Evolutionary conservation across 106 monocot genomes (phyloP).

Genomic region (Dendrobium huoshanense): DNA sequence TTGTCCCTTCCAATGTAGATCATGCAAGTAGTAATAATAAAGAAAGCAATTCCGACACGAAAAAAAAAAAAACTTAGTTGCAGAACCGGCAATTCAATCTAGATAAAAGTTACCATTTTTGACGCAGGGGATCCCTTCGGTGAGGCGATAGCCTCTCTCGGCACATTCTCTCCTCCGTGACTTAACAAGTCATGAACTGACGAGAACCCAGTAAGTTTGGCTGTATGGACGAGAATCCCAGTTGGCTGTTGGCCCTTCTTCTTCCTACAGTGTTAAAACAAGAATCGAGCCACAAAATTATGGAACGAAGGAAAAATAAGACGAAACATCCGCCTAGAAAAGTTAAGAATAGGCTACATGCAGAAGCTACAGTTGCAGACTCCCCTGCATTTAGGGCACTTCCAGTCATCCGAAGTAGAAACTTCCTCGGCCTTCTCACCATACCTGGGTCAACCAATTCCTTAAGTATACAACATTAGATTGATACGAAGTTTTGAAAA

Average conservation of each 20-base stretch:
- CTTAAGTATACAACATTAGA: neutral
- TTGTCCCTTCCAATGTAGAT: neutral
- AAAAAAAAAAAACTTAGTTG: neutral
- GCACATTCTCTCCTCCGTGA: neutral
- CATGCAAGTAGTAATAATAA: neutral
- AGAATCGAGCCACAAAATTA: neutral
- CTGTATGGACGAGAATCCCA: slow-evolving; percentile 53
- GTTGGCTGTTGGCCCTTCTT: slow-evolving; percentile 68
- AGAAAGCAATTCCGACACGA: neutral
- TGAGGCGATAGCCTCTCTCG: neutral
- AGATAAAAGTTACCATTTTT: slow-evolving; percentile 6
- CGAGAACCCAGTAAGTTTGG: slow-evolving; percentile 56
- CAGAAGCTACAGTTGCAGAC: slow-evolving; percentile 28
- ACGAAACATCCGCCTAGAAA: neutral
- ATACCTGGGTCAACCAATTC: slow-evolving; percentile 10
- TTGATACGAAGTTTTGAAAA: neutral
- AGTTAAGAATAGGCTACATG: slow-evolving; percentile 7
- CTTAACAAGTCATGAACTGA: slow-evolving; percentile 59
- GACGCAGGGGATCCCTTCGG: neutral
- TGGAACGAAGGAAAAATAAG: neutral
- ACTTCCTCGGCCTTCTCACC: slow-evolving; percentile 18
- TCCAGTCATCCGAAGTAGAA: slow-evolving; percentile 8
- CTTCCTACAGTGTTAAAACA: slow-evolving; percentile 34
- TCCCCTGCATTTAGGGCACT: slow-evolving; percentile 19
- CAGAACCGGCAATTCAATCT: neutral